Base-by-base conservation (phyloP, 2,329 filamentous ascomycete genomes). In the Thelonectria discophora region DNA sequence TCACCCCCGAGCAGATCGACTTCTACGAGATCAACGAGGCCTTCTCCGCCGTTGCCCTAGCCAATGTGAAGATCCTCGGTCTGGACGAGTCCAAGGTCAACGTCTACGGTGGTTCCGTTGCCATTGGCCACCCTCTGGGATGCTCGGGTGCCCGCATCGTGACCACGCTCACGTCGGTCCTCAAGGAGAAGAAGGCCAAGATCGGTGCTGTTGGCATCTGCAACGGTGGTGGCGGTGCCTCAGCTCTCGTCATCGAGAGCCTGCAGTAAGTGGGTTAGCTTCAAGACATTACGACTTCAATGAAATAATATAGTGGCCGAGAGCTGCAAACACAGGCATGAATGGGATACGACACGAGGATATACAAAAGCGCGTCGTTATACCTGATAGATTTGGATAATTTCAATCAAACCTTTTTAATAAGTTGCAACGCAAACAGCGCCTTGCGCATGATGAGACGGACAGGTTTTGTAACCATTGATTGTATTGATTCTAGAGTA, bases 21-120 rank as follows among this genome's bases (percentile, higher is more conserved):
- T 95, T 88, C 71, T 99, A 95, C 79, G 95, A 99, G 85, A 97
- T 99, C 85, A 99, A 99, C 84, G 95, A 99, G 84, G 95, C 95
- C 43, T 99, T 99, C 84, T 95, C 92, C 65, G 95, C 97, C 51
- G 95, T 99, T 66, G 93, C 95, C 40, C 86, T 99, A 54, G 94
- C 95, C 69, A 99, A 99, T 84, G 88, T 97, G 82, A 97, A 99
- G 87, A 79, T 98, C 57, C 88, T 99, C 42, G 85, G 84, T 64
- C 81, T 99, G 59, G 83, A 84, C 66, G 86, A 91, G 68, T 91
- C 94, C 62, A 96, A 93, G 81, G 94, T 99, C 76, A 99, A 99
- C 81, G 83, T 98, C 58, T 94, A 93, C 74, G 95, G 95, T 74
- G 95, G 95, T 76, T 92, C 95, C 56, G 95, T 99, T 65, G 95